Evolutionary conservation across 2,329 filamentous ascomycete genomes (phyloP).

Genomic region (Diaporthe vaccinii): DNA sequence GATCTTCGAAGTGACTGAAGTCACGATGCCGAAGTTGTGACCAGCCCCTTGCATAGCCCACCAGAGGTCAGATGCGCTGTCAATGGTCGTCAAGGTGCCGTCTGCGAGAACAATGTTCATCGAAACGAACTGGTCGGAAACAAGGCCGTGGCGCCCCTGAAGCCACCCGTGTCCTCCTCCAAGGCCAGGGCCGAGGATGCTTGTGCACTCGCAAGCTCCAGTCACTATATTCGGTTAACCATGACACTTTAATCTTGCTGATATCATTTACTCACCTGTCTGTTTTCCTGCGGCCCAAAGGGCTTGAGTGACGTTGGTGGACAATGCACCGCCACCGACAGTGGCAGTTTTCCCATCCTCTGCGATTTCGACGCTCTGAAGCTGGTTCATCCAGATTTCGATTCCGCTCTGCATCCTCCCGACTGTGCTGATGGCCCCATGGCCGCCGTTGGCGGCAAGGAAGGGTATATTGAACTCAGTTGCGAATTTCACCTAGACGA

Average conservation of each 20-base stretch:
- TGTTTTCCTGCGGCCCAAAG: conserved; percentile 66
- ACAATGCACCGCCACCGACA: conserved; percentile 61
- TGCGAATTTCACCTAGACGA: conserved; percentile 60
- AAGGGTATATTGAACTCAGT: conserved; percentile 62
- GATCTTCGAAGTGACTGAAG: conserved; percentile 61
- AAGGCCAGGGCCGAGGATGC: conserved; percentile 58
- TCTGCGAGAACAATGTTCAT: conserved; percentile 66
- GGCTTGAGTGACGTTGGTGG: conserved; percentile 59
- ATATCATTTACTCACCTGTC: conserved; percentile 23
- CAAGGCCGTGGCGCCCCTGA: conserved; percentile 66
- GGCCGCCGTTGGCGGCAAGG: conserved; percentile 65
- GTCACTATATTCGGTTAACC: conserved; percentile 51
- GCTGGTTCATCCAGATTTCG: conserved; percentile 61
- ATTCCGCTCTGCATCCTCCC: conserved; percentile 64
- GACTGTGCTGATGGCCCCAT: conserved; percentile 64
- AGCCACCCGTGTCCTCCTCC: conserved; percentile 71
- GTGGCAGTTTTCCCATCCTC: conserved; percentile 60
- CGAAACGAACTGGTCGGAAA: conserved; percentile 66
- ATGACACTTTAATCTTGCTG: too few relatives aligned
- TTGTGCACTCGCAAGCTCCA: conserved; percentile 65
- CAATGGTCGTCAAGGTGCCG: conserved; percentile 56
- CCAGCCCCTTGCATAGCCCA: conserved; percentile 71
- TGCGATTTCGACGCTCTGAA: conserved; percentile 58
- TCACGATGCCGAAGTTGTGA: conserved; percentile 72
- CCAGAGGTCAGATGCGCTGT: conserved; percentile 63